Base-by-base conservation (phyloP, 2,329 filamentous ascomycete genomes). In the Phoma sp. region DNA sequence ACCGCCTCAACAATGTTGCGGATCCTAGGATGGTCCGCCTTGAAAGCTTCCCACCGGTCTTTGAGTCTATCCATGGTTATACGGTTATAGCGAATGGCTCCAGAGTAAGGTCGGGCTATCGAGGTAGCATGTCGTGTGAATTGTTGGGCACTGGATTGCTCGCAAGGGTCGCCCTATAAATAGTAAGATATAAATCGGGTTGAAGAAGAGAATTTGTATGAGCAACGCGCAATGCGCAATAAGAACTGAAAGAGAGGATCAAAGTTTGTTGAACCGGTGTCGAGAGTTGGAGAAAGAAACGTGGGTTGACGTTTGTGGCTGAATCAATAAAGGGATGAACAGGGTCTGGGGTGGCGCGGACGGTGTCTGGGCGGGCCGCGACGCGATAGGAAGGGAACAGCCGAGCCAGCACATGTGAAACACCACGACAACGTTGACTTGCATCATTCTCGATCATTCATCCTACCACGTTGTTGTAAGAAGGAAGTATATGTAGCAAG, bases 301-400 rank as follows among this genome's bases (percentile, higher is more conserved):
- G 48, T 53, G 40, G 37, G 53, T 56, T 40, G 37, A 51, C 40
- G 48, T 59, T 53, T 51, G 55, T 53, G 57, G 49, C 48, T 59
- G 40, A 57, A 46, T 53, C 36, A 41, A 57, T 48, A 57, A 53
- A 49, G 57, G 53, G 57, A 57, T 56, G 43, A 43, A 59, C 57
- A 57, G 44, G 57, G 57, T 53, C 47, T 43, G 31, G 57, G 57
- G 44, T 59, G 57, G 57, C 57, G 48, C 57, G 45, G 45, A 35
- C 36, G 45, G 25, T 40, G 19, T 39, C 36, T 17, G 45, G 36
- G 57, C 40, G 46, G n/a, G 43, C 51, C 33, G 51, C 37, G 39
- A 31, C 51, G 38, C 51, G 44, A 48, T 45, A 48, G 45, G 45
- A 50, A 43, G 46, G 51, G 51, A 55, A 55, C 45, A 47, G 51